These are phyloP conservation scores for Tolypocladium sp. DNA, from an alignment of 2,329 filamentous ascomycete genomes.

Conservation along the genomic window DNA sequence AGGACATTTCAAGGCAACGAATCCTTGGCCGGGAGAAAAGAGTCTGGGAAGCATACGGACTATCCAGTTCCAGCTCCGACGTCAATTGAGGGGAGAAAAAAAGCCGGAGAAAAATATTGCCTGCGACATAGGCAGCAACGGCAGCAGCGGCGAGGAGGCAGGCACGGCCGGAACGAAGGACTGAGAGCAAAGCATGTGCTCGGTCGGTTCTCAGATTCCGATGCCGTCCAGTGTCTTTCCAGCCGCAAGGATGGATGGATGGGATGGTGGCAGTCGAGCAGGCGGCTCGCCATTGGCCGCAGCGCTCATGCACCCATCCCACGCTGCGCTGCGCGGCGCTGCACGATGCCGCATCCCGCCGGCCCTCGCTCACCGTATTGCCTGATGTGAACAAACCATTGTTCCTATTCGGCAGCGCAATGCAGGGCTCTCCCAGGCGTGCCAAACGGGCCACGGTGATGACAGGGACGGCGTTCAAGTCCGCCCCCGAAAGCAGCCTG, in stretches of 20 bases:
- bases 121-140: not conserved
- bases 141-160: not conserved
- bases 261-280: not conserved
- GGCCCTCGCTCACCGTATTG: not conserved
- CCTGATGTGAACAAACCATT: not conserved
- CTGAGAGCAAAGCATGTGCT: not conserved
- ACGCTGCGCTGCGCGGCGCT: not conserved
- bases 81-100: not conserved
- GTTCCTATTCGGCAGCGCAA: not conserved
- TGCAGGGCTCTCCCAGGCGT: not conserved
- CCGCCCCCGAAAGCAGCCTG: not conserved
- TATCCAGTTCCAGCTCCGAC: not conserved
- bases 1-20: not conserved
- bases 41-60: not conserved
- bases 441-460: not conserved
- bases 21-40: not conserved
- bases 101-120: not conserved
- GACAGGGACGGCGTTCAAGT: not conserved
- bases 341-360: not conserved
- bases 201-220: not conserved
- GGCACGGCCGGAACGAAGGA: not conserved
- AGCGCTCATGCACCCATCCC: not conserved
- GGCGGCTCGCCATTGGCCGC: not conserved
- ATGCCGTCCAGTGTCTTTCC: not conserved
- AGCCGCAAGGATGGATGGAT: not conserved